phyloP scores from a whole-genome alignment of 129 eudicot species.

The Flaveria trinervia region DNA sequence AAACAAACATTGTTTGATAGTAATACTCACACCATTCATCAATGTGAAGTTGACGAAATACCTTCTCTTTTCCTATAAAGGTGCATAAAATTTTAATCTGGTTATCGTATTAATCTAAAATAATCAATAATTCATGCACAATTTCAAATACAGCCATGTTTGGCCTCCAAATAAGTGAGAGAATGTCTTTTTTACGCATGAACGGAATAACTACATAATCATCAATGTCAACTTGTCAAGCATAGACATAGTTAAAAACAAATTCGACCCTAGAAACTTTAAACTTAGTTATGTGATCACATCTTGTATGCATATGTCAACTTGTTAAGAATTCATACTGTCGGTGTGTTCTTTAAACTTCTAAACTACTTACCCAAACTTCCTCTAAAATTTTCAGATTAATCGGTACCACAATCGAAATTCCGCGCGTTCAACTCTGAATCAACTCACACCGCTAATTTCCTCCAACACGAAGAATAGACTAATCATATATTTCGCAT shows the following conservation, averaged over 20 bases:
- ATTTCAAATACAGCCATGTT: not conserved
- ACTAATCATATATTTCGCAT: slow-evolving; percentile 4
- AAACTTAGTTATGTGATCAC: slow-evolving; percentile 1
- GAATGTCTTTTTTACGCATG: not conserved
- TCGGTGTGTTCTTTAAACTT: not conserved
- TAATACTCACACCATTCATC: not conserved
- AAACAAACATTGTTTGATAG: not conserved
- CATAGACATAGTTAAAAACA: not conserved
- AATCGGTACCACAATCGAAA: not conserved
- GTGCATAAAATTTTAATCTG: not conserved
- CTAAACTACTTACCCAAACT: slow-evolving; percentile 4
- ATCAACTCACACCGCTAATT: not conserved
- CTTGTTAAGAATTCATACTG: not conserved
- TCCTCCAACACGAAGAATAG: not conserved
- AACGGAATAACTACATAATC: no score
- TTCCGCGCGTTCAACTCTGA: not conserved
- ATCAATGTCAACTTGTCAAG: not conserved
- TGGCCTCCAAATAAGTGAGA: not conserved
- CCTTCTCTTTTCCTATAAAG: not conserved
- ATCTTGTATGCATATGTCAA: not conserved
- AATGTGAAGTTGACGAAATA: not conserved
- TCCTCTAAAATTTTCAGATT: not conserved
- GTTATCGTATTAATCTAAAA: not conserved
- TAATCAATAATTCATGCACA: no score
- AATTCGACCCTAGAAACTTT: not conserved